phyloP scores from a whole-genome alignment of 1,284 basidiomycete species.

The Xerocomus cyaneibrunnescens region DNA sequence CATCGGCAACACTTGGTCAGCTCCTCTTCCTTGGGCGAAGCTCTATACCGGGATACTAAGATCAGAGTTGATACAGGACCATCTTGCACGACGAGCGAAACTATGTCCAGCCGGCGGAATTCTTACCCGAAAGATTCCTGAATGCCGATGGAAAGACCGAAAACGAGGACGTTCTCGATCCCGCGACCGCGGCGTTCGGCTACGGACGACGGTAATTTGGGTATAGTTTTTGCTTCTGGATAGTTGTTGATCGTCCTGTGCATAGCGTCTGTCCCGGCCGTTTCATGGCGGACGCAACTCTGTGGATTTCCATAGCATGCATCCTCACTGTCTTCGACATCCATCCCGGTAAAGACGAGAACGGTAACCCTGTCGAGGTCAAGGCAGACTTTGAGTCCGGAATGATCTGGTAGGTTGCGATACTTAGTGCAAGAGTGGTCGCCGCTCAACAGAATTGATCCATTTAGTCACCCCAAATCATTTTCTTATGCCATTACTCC shows the following conservation, averaged over 20 bases:
- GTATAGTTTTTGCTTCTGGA: neutral
- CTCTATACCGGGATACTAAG: constrained; percentile 6
- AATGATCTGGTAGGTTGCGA: constrained; percentile 42
- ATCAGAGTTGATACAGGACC: constrained; percentile 35
- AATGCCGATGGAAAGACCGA: constrained; percentile 28
- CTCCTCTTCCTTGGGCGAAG: neutral
- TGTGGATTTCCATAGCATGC: constrained; percentile 53
- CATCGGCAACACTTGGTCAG: constrained; percentile 43
- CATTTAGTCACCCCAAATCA: constrained; percentile 28
- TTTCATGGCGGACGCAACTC: constrained; percentile 46
- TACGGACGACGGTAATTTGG: constrained; percentile 43
- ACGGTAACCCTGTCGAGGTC: constrained; percentile 34
- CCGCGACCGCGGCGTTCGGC: constrained; percentile 46
- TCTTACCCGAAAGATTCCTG: constrained; percentile 48
- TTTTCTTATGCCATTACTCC: constrained; percentile 36
- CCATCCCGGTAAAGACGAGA: constrained; percentile 36
- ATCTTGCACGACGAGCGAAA: constrained; percentile 47
- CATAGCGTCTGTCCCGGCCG: constrained; percentile 50
- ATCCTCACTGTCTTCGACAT: constrained; percentile 49
- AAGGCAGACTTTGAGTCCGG: constrained; percentile 43
- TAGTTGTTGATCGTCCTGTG: neutral
- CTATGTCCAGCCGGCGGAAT: constrained; percentile 42
- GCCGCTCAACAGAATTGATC: constrained; percentile 1
- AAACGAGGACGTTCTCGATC: constrained; percentile 39
- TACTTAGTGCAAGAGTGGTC: neutral